phyloP scores from a whole-genome alignment of 2,329 filamentous ascomycete genomes.

The Penicillium concentricum region DNA sequence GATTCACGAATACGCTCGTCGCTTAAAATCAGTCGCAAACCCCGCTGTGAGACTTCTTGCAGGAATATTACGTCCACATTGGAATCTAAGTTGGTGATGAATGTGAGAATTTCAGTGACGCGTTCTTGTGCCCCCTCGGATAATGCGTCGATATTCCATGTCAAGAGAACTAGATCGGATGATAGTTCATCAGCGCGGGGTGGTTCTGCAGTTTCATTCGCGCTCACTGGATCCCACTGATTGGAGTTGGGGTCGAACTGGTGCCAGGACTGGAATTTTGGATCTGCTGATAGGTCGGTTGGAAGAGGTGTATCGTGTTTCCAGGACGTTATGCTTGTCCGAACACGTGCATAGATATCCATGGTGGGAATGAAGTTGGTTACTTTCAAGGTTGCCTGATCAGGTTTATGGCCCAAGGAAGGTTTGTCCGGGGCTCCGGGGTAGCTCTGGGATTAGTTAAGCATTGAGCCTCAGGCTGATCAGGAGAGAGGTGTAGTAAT shows the following conservation, averaged over 20 bases:
- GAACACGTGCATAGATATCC: background rate
- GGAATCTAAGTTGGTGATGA: background rate
- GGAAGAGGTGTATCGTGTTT: background rate
- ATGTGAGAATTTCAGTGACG: slow-evolving; percentile 8
- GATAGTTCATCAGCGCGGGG: background rate
- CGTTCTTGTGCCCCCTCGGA: slow-evolving; percentile 3
- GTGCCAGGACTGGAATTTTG: slow-evolving; percentile 4
- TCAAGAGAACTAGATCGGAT: slow-evolving; percentile 5
- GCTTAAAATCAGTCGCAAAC: slow-evolving; percentile 7
- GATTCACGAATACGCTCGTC: slow-evolving; percentile 6
- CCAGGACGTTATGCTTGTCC: background rate
- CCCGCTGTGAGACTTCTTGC: slow-evolving; percentile 13
- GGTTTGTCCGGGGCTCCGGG: background rate
- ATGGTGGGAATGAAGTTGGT: background rate
- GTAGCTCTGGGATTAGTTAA: background rate
- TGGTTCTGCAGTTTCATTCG: background rate
- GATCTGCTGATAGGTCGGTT: background rate
- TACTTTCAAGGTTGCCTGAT: background rate
- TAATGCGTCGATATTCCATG: slow-evolving; percentile 17
- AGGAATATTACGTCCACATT: slow-evolving; percentile 13
- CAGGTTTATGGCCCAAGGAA: background rate
- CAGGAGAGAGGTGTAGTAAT: background rate
- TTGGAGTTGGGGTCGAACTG: background rate
- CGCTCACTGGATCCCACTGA: background rate
- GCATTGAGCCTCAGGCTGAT: background rate